These are phyloP conservation scores for Aspergillus egyptiacus DNA, from an alignment of 495 filamentous ascomycete genomes.

Conservation along the genomic window DNA sequence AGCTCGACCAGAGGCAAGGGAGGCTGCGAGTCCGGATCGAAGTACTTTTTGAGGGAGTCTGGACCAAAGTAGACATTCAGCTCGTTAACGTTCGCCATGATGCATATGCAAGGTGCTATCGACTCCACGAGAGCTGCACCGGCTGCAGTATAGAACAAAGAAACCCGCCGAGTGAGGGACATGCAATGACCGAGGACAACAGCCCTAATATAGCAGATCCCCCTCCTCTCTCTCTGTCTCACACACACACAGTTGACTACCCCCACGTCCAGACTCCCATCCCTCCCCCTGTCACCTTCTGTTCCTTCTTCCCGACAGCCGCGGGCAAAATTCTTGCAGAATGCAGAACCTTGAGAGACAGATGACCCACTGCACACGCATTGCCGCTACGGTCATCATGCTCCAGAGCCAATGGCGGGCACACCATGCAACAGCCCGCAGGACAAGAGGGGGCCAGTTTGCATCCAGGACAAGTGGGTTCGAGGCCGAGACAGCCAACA, in stretches of 20 bases:
- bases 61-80: slow-evolving; percentile 52
- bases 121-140: not conserved
- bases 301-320: not conserved
- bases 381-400: not conserved
- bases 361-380: not conserved
- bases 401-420: not conserved
- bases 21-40: slow-evolving; percentile 51
- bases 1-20: slow-evolving; percentile 56
- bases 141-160: not conserved
- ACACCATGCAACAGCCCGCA: too few species aligned
- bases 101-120: not conserved
- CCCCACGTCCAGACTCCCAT: not conserved
- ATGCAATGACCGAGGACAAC: not conserved
- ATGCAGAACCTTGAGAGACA: not conserved
- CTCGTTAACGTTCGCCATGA: slow-evolving; percentile 38
- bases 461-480: not conserved
- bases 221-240: too few species aligned
- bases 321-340: not conserved
- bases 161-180: not conserved
- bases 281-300: not conserved
- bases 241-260: too few species aligned
- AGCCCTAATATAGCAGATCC: not conserved
- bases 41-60: slow-evolving; percentile 50
- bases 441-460: not conserved
- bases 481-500: not conserved